Evolutionary conservation across 2,329 filamentous ascomycete species (phyloP).

Genomic region (Colletotrichum sp.): DNA sequence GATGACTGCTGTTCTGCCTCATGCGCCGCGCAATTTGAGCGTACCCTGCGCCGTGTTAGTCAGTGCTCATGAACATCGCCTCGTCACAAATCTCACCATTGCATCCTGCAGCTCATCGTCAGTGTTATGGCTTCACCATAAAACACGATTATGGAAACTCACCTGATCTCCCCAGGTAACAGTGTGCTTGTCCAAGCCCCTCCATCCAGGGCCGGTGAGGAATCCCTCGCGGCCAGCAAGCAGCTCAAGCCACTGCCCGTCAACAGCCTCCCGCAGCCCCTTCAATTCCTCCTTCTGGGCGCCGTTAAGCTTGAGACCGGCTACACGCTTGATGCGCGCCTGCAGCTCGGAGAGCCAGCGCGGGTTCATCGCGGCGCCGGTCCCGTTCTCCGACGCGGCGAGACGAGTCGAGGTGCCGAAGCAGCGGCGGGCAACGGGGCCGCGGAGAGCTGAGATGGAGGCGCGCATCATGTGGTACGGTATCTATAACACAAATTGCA

Average conservation of each 20-base stretch:
- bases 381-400: not conserved
- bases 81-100: conserved; percentile 5
- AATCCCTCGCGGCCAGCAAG: conserved; percentile 79
- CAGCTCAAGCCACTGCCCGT: conserved; percentile 69
- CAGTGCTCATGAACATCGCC: not conserved
- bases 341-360: conserved; percentile 33
- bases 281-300: not conserved
- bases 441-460: not conserved
- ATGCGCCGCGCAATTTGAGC: not conserved
- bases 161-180: conserved; percentile 91
- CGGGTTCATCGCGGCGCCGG: conserved; percentile 20
- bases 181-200: conserved; percentile 68
- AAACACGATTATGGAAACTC: not conserved
- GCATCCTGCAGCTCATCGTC: conserved; percentile 6
- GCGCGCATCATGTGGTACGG: not conserved
- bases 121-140: not conserved
- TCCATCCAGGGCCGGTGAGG: conserved; percentile 62
- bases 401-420: not conserved
- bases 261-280: conserved; percentile 1
- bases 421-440: not conserved
- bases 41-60: conserved; percentile 17
- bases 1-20: not conserved
- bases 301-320: not conserved
- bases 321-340: conserved; percentile 22
- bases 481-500: not conserved